These are phyloP conservation scores for Candida koratica DNA, from an alignment of 805 yeast genomes.

Conservation along the genomic window DNA sequence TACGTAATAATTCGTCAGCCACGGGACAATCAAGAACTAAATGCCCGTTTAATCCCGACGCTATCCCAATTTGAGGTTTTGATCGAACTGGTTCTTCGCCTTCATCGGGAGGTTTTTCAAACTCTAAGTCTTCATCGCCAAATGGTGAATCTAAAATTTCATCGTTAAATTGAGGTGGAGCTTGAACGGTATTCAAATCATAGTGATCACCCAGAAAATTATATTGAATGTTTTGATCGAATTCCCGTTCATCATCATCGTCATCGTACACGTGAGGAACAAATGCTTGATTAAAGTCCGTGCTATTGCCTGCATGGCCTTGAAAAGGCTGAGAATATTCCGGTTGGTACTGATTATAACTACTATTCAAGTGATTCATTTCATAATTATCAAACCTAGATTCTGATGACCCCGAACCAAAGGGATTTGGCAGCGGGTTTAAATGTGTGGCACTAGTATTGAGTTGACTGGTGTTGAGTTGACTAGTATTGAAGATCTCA, in stretches of 20 bases:
- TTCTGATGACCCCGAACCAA: constrained; percentile 8
- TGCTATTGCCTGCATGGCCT: constrained; percentile 2
- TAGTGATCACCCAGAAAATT: constrained; percentile 41
- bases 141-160: constrained; percentile 23
- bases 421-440: constrained; percentile 17
- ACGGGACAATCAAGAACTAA: constrained; percentile 46
- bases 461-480: constrained; percentile 18
- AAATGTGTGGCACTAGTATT: constrained; percentile 20
- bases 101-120: constrained; percentile 32
- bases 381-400: constrained; percentile 15
- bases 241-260: constrained; percentile 35
- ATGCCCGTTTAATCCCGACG: constrained; percentile 40
- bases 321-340: constrained; percentile 1
- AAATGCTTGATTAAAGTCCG: constrained; percentile 34
- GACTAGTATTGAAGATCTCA: constrained; percentile 24
- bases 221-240: constrained; percentile 37
- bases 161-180: constrained; percentile 14
- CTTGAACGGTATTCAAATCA: constrained; percentile 31
- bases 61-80: constrained; percentile 32
- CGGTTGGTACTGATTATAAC: constrained; percentile 6
- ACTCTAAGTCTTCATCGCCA: constrained; percentile 22
- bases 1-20: constrained; percentile 40
- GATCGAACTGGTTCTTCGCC: constrained; percentile 31
- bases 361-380: constrained; percentile 21
- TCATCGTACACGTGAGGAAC: constrained; percentile 42